Evolutionary conservation across 2,329 filamentous ascomycete genomes (phyloP), one percentile per base, ranked within the genome.

Genomic region (Colletotrichum trifolii): DNA sequence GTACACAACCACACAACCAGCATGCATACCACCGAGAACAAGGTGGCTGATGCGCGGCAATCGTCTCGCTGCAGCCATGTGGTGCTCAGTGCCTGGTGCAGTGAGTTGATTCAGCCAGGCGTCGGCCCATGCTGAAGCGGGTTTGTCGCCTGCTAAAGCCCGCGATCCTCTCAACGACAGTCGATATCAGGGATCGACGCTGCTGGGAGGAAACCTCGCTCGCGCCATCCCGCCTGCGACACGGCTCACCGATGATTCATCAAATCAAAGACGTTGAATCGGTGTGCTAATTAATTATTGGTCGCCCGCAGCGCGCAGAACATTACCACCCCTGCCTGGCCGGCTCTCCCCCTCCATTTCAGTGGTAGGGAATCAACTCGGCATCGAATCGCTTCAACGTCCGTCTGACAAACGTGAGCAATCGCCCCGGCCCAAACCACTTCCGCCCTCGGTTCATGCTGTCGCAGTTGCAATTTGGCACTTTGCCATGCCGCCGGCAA

Each of bases 161-260:
- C 42, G 46, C 46, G 62, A 65, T 61, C 57, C 33, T 40, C 52
- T 42, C 50, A 45, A 13, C 46, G 15, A 34, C 50, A 52, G 17
- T 38, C 39, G 8, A 10, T 33, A 17, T 13, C 49, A 50, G 46
- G 57, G 62, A 62, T 61, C 57, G 46, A 25, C 36, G 57, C 35
- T 48, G 62, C 15, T 43, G 25, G 6, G 48, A 15, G 53, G 45
- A 64, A 54, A 45, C 42, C 34, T 54, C 36, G 17, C 40, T 9
- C 43, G 13, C 43, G 25, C 40, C 45, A 38, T 9, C 17, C 39
- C 40, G 52, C 35, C 10, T 11, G 33, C 33, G 34, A 43, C 8
- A 10, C 9, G 15, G n/a, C 39, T 56, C 40, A 34, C 38, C 57
- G 45, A 34, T 43, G 45, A 43, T 49, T 38, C 34, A 52, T 57